Percentiles rank a stretch among this genome's conserved stretches.
Evolutionary conservation across 345 rosid species (phyloP).

Genomic region (Eutrema yunnanense): DNA sequence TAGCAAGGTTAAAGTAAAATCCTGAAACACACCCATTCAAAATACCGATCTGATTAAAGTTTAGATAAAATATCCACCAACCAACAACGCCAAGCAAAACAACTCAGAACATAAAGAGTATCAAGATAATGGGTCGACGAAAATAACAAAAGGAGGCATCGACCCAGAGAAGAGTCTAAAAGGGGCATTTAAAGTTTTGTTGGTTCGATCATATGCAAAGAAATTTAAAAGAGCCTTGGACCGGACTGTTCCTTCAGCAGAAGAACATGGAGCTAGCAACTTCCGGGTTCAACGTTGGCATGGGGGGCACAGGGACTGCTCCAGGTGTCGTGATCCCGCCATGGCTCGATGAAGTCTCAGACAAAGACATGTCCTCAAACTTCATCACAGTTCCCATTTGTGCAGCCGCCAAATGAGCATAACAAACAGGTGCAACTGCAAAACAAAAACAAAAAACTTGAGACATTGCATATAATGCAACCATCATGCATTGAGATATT

Average conservation of each 20-base stretch:
- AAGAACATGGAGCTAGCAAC: conserved; percentile 80
- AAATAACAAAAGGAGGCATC: not conserved
- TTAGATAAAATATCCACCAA: not conserved
- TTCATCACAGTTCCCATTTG: conserved; percentile 27
- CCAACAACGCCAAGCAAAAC: not conserved
- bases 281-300: conserved; percentile 43
- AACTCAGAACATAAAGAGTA: not conserved
- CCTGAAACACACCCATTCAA: not conserved
- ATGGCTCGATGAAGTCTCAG: conserved; percentile 19
- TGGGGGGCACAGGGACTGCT: conserved; percentile 32
- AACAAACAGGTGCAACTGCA: conserved; percentile 28
- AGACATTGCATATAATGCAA: too few species aligned
- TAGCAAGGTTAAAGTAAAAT: not conserved
- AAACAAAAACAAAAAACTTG: not conserved
- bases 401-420: conserved; percentile 33
- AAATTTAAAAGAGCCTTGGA: not conserved
- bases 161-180: not conserved
- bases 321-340: conserved; percentile 21
- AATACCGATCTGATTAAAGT: not conserved
- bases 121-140: not conserved
- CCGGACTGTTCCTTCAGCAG: conserved; percentile 31
- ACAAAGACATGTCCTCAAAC: conserved; percentile 14
- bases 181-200: not conserved
- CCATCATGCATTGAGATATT: not conserved
- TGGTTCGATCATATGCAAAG: not conserved